These are phyloP conservation scores for Thermochaetoides thermophila DNA, from an alignment of 495 filamentous ascomycete genomes.

Conservation along the genomic window DNA sequence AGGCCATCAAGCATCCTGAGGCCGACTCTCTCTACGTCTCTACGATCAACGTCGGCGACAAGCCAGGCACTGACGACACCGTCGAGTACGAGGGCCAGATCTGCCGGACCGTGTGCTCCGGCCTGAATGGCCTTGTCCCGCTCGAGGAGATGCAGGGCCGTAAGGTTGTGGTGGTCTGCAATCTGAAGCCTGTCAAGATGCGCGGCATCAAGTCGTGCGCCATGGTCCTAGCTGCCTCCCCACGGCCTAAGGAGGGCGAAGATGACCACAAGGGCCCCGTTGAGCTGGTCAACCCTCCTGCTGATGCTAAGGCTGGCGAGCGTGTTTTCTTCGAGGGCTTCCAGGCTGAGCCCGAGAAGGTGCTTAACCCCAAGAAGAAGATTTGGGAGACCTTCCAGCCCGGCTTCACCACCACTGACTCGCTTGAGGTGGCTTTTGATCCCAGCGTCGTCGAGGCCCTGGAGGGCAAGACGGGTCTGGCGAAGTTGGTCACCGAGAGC, in stretches of 20 bases:
- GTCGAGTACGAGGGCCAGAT: conserved; percentile 73
- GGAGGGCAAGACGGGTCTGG: conserved; percentile 44
- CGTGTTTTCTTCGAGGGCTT: conserved; percentile 89
- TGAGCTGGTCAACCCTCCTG: conserved; percentile 79
- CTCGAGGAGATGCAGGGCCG: conserved; percentile 91
- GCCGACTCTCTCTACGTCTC: conserved; percentile 92
- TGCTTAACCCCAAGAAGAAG: conserved; percentile 98
- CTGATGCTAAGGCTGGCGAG: conserved; percentile 65
- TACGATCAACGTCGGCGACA: conserved; percentile 91
- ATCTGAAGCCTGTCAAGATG: conserved; percentile 98
- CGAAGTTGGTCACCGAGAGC: conserved; percentile 53
- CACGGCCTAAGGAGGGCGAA: conserved; percentile 57
- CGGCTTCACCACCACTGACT: conserved; percentile 75
- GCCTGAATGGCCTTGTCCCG: conserved; percentile 81
- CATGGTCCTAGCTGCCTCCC: conserved; percentile 94
- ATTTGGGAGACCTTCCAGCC: conserved; percentile 92
- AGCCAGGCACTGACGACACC: conserved; percentile 73
- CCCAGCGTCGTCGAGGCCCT: conserved; percentile 32
- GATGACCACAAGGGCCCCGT: conserved; percentile 82
- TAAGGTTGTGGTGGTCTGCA: conserved; percentile 89
- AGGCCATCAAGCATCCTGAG: conserved; percentile 87
- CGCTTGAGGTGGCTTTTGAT: conserved; percentile 57
- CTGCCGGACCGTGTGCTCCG: conserved; percentile 89
- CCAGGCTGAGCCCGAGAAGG: conserved; percentile 77
- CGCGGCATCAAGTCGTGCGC: conserved; percentile 87